Conservation (phyloP, 1,284 basidiomycete species). For the Melampsora larici-populina region DNA sequence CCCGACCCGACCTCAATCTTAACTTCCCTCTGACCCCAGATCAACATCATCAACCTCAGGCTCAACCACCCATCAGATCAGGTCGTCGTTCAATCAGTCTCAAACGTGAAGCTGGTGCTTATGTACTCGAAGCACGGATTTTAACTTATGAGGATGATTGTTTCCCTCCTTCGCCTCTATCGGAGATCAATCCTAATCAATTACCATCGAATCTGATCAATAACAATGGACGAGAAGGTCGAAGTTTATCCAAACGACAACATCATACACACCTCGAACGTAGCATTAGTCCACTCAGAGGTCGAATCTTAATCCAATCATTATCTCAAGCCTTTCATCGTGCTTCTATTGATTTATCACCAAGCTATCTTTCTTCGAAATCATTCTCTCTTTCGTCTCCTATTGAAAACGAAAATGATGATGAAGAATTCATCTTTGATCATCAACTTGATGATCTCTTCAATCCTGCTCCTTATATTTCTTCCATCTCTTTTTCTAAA, state of each 20-base stretch:
- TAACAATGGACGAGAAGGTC: not conserved
- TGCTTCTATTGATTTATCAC: not conserved
- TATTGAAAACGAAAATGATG: not conserved
- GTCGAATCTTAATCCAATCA: conserved; percentile 7
- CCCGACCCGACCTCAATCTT: not conserved
- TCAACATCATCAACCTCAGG: not conserved
- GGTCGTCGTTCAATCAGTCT: conserved; percentile 35
- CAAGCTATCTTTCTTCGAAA: not conserved
- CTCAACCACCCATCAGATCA: not conserved
- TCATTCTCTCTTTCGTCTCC: not conserved
- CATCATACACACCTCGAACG: conserved; percentile 9
- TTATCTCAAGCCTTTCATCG: conserved; percentile 29
- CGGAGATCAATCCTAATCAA: not conserved
- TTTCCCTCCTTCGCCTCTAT: conserved; percentile 1
- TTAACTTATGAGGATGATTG: not conserved
- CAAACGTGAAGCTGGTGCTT: conserved; percentile 19
- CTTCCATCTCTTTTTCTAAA: conserved; percentile 28
- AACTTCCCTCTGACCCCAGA: not conserved
- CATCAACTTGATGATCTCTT: conserved; percentile 22
- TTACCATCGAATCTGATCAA: not conserved
- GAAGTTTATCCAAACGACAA: not conserved
- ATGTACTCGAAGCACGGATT: not conserved
- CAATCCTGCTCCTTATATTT: conserved; percentile 35
- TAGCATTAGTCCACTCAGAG: conserved; percentile 23
- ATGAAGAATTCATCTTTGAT: conserved; percentile 39